Evolutionary conservation across 2,329 filamentous ascomycete genomes (phyloP), one percentile per base, ranked within the genome.

Genomic region (Phialophora verrucosa): DNA sequence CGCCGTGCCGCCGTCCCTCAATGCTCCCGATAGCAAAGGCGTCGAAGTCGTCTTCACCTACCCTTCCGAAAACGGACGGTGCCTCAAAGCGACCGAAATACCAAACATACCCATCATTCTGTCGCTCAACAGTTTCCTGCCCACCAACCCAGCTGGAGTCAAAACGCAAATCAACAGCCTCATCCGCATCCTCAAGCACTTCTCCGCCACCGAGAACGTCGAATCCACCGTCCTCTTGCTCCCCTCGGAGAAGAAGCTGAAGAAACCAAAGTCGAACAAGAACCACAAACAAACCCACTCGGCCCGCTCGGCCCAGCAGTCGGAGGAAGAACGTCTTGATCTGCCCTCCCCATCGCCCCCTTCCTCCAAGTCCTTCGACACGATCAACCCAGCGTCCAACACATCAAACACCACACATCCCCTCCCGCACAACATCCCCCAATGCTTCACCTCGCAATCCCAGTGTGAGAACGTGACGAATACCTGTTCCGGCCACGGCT

Each of bases 401-500:
- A 17, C 49, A 44, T 73, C 69, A 20, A 74, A 78, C 69, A 73
- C 78, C 50, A 74, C 78, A 29, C 53, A 55, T 12, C 53, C 53
- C 67, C 73, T 78, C 44, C 70, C 82, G 6, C 78, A 82, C 29
- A 75, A 78, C 27, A 83, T 93, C 55, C 90, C 91, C 6, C 79
- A 87, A 54, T 98, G 94, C 84, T 94, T 96, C 83, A 77, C 83
- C 60, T 89, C 88, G 1, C 80, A 88, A 72, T 87, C 88, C 49
- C 82, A 85, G 64, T 98, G 94, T 80, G 80, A 85, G 58, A 83
- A 84, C 64, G 82, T 81, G 49, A 99, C 95, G 2, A 85, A 87
- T 73, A 88, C 87, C 76, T 99, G 95, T 84, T 92, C 90, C 14
- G 88, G 90, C 62, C 93, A 95, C 78, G 95, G 95, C 55, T 75